Conservation (phyloP, 1,284 basidiomycete species). For the Irpex sp. region DNA sequence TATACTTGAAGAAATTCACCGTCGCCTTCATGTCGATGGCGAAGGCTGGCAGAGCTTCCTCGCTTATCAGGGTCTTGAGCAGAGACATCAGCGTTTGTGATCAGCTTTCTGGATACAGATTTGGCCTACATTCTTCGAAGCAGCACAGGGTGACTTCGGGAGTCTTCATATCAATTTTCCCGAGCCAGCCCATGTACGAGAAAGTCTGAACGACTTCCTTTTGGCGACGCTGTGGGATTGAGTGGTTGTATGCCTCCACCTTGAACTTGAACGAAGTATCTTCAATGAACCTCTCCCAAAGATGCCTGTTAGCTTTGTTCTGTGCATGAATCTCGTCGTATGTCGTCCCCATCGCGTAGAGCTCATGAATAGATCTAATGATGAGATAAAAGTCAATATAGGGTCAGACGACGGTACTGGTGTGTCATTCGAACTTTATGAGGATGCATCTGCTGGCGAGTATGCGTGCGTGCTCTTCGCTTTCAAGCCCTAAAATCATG, state of each 20-base stretch:
- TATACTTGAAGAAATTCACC: slow-evolving; percentile 78
- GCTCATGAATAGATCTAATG: slow-evolving; percentile 79
- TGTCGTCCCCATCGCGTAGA: slow-evolving; percentile 74
- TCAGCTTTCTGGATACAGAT: background rate
- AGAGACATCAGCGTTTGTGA: too few relatives aligned
- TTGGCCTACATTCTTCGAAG: slow-evolving; percentile 89
- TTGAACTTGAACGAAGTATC: slow-evolving; percentile 86
- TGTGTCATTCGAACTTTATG: slow-evolving; percentile 69
- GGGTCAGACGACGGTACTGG: background rate
- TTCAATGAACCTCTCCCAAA: slow-evolving; percentile 70
- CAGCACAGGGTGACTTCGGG: slow-evolving; percentile 86
- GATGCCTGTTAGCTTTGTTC: slow-evolving; percentile 53
- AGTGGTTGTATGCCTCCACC: slow-evolving; percentile 84
- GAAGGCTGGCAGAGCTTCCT: slow-evolving; percentile 44
- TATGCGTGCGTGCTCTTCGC: slow-evolving; percentile 79
- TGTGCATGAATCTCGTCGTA: slow-evolving; percentile 79
- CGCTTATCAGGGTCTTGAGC: slow-evolving; percentile 49
- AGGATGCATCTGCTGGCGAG: slow-evolving; percentile 86
- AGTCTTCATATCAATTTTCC: slow-evolving; percentile 86
- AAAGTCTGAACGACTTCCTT: slow-evolving; percentile 84
- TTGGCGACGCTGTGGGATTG: slow-evolving; percentile 74
- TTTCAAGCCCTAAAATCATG: slow-evolving; percentile 76
- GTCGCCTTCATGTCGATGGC: slow-evolving; percentile 66
- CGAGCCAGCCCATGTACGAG: slow-evolving; percentile 86
- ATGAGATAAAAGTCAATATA: slow-evolving; percentile 17